Conservation (phyloP, 176 grass and related monocot species). For the Triticum urartu region DNA sequence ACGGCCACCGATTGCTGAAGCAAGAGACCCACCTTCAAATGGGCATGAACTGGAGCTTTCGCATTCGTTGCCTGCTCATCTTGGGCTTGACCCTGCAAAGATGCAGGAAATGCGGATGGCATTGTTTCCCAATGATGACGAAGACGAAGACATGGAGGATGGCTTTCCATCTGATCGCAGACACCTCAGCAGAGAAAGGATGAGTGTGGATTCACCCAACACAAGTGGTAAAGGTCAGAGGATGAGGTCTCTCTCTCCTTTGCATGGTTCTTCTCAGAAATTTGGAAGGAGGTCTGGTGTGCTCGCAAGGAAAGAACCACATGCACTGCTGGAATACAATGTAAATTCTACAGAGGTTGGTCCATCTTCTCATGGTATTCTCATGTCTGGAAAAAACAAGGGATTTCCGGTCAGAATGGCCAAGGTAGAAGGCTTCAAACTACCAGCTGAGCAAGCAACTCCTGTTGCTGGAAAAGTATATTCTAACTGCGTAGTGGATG, state of each 20-base stretch:
- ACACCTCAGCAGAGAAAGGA: constrained; percentile 46
- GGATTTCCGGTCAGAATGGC: constrained; percentile 57
- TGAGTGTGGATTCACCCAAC: constrained; percentile 57
- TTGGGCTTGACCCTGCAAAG: constrained; percentile 80
- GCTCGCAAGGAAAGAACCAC: constrained; percentile 55
- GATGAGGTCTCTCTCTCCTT: constrained; percentile 54
- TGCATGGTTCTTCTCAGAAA: constrained; percentile 59
- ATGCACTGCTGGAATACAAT: constrained; percentile 73
- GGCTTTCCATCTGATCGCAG: constrained; percentile 46
- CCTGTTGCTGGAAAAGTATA: constrained; percentile 63
- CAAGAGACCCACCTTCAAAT: constrained; percentile 44
- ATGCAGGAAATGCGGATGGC: constrained; percentile 76
- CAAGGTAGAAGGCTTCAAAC: constrained; percentile 85
- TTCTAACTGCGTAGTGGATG: constrained; percentile 74
- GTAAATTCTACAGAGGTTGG: constrained; percentile 52
- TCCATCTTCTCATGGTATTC: constrained; percentile 57
- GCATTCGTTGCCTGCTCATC: constrained; percentile 87
- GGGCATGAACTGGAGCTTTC: constrained; percentile 63
- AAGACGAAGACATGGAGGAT: constrained; percentile 45
- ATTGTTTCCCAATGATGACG: constrained; percentile 67
- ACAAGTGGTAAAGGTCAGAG: constrained; percentile 42
- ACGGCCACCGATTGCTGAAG: constrained; percentile 46
- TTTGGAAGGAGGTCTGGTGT: constrained; percentile 37
- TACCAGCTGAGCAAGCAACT: constrained; percentile 65
- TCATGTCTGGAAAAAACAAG: constrained; percentile 80